Base-by-base conservation (phyloP, 306 rosid species). In the Quercus robur region DNA sequence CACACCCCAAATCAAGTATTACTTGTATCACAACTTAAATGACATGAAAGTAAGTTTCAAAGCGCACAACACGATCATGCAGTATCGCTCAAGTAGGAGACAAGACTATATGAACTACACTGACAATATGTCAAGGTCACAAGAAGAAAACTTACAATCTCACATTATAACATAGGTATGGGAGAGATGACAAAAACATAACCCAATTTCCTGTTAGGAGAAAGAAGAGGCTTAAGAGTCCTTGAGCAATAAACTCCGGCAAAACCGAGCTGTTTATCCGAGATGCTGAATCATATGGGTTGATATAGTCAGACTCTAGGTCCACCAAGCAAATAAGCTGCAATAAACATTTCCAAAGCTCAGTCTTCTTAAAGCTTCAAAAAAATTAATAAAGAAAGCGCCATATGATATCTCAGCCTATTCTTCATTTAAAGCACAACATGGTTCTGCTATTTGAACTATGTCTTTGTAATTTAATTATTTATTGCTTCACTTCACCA, bases 281-380 rank as follows among this genome's bases (percentile, higher is more conserved):
- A 76, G 89, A 81, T 20, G 98, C 88, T 52, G 97, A 89, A 85
- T 94, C 98, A 51, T 89, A 94, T 1, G 98, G 97, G 76, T 94
- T 94, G 84, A 94, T 91, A 74, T 94, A 91, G 87, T 94, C 98
- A 73, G 84, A 94, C 82, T 94, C 98, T 18, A 94, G 80, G 80
- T 94, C 98, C 80, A 92, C 88, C 91, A 94, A 91, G 85, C 94
- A 77, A 81, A 94, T 84, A 82, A 94, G 91, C 98, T 94, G 92
- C 92, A 88, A 79, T 49, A 49, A 71, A 69, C 80, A 73, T 41
- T 51, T 66, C 3, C 31, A 66, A 64, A 8, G 51, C 63, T 80
- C 71, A 84, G 56, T 11, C 30, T 15, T 41, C 52, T 56, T 62
- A 18, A 66, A 31, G 71, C 35, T 66, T 31, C 6, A 23, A 58